These are phyloP conservation scores for Acer yangbiense DNA, from an alignment of 345 rosid genomes.

Conservation along the genomic window DNA sequence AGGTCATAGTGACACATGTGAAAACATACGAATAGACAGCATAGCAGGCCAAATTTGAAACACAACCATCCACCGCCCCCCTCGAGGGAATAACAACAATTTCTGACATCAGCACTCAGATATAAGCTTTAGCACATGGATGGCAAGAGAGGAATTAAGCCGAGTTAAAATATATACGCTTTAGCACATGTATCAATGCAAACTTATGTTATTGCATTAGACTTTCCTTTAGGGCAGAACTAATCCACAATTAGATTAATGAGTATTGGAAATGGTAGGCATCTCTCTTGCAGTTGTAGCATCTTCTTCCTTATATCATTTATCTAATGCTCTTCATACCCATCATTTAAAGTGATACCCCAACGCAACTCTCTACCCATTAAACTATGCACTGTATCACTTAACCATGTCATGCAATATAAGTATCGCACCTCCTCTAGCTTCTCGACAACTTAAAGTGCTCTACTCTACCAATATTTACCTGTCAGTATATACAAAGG, in stretches of 20 bases:
- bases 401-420: too few relatives aligned
- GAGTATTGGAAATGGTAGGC: neutral
- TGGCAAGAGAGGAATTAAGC: neutral
- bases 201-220: neutral
- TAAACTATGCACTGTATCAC: too few relatives aligned
- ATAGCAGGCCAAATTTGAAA: neutral
- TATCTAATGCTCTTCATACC: neutral
- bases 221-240: neutral
- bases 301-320: neutral
- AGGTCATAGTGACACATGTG: neutral
- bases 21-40: neutral
- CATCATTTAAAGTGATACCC: neutral
- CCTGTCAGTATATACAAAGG: too few relatives aligned
- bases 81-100: neutral
- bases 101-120: neutral
- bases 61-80: neutral
- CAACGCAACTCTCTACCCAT: neutral
- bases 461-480: too few relatives aligned
- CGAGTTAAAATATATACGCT: neutral
- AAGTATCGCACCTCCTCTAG: too few relatives aligned
- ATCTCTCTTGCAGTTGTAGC: neutral
- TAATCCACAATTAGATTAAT: neutral
- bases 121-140: neutral
- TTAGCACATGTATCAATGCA: neutral
- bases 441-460: too few relatives aligned